These are phyloP conservation scores for Orbilia quercus DNA, from an alignment of 2,329 filamentous ascomycete genomes.

Conservation along the genomic window DNA sequence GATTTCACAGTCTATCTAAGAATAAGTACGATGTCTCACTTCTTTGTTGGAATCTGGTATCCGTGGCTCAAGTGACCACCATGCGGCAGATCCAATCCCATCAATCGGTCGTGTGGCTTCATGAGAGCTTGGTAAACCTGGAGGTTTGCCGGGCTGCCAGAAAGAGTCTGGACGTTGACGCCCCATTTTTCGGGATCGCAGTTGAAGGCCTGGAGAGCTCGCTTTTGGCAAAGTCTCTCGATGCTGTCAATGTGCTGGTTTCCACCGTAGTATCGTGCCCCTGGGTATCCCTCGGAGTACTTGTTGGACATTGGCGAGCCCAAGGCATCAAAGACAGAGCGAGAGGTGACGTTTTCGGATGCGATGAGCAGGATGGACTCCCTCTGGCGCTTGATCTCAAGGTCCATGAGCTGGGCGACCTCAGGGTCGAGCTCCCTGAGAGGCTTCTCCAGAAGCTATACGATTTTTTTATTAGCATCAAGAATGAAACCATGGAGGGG, in stretches of 20 bases:
- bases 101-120: conserved; percentile 92
- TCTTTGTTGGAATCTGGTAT: conserved; percentile 94
- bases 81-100: conserved; percentile 95
- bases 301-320: conserved; percentile 98
- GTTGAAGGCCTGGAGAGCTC: conserved; percentile 91
- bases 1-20: too few species aligned
- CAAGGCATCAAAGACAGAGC: conserved; percentile 96
- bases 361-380: conserved; percentile 99
- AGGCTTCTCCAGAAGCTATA: conserved; percentile 93
- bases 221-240: conserved; percentile 92
- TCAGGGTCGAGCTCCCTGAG: conserved; percentile 91
- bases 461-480: conserved; percentile 62
- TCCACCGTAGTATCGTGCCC: conserved; percentile 97
- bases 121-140: conserved; percentile 99
- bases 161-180: conserved; percentile 96
- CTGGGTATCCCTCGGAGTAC: conserved; percentile 98
- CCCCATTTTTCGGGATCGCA: conserved; percentile 91
- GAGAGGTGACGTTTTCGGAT: conserved; percentile 98
- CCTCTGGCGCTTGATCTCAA: conserved; percentile 94
- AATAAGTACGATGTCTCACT: too few species aligned
- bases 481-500: conserved; percentile 9
- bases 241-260: conserved; percentile 99
- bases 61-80: conserved; percentile 96
- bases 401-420: conserved; percentile 96
- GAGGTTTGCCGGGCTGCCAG: conserved; percentile 93